Evolutionary conservation across 495 filamentous ascomycete species (phyloP).

Genomic region (Penicillium canescens): DNA sequence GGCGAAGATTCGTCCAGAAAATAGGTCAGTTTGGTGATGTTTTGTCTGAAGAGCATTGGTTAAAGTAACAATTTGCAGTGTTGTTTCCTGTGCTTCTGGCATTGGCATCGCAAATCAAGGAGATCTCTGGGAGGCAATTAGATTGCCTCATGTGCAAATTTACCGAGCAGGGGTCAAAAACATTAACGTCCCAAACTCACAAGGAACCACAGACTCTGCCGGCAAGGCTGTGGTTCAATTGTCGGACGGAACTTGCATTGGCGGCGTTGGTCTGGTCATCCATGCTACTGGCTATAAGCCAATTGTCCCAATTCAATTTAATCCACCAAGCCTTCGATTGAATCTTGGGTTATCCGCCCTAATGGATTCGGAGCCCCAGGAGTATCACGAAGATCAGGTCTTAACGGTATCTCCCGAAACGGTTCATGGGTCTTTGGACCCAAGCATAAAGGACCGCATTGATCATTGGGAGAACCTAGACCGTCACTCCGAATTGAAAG

Average conservation of each 20-base stretch:
- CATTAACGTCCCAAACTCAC: background rate
- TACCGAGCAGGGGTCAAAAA: conserved; percentile 21
- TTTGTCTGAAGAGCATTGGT: background rate
- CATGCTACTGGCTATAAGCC: conserved; percentile 56
- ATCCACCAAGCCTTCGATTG: conserved; percentile 29
- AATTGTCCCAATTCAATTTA: conserved; percentile 57
- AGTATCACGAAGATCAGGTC: background rate
- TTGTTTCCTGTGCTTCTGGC: conserved; percentile 24
- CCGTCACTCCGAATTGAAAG: background rate
- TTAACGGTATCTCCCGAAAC: background rate
- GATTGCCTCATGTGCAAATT: conserved; percentile 24
- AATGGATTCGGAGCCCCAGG: background rate
- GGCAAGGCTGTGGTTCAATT: conserved; percentile 6
- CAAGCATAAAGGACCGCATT: background rate
- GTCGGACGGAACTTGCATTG: conserved; percentile 30
- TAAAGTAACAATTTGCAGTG: conserved; percentile 16
- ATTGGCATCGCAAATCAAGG: conserved; percentile 34
- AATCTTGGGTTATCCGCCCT: conserved; percentile 19
- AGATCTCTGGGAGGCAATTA: conserved; percentile 34
- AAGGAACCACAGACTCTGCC: background rate
- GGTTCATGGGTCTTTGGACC: conserved; percentile 1
- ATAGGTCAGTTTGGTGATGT: conserved; percentile 13
- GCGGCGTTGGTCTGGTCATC: conserved; percentile 35
- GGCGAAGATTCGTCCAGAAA: conserved; percentile 24
- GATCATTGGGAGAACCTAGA: conserved; percentile 23